Evolutionary conservation across 2,329 filamentous ascomycete species (phyloP).

Genomic region (Lojkania enalia): DNA sequence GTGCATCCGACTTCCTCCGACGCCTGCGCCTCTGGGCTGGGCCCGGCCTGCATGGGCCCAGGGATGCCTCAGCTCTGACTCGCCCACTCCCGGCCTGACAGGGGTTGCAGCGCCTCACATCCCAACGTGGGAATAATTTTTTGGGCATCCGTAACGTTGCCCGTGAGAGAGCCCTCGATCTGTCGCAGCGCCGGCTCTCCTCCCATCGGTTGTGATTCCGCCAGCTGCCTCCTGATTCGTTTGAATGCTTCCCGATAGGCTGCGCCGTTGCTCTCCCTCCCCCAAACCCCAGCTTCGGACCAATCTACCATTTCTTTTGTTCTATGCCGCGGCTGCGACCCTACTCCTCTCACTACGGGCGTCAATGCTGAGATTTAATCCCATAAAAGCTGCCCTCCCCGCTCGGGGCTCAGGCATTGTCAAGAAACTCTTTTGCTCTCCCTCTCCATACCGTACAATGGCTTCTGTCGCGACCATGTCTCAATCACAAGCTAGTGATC

Average conservation of each 20-base stretch:
- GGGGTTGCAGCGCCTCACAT: conserved; percentile 1
- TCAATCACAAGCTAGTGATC: conserved; percentile 40
- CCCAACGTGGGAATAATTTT: conserved; percentile 16
- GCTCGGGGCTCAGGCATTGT: conserved; percentile 17
- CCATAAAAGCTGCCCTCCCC: conserved; percentile 40
- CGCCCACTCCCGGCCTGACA: neutral
- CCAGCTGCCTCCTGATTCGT: conserved; percentile 14
- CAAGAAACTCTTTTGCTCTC: conserved; percentile 20
- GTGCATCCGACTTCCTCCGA: conserved; percentile 21
- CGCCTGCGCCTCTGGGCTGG: conserved; percentile 6
- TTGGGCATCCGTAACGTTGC: conserved; percentile 19
- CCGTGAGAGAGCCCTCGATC: conserved; percentile 6
- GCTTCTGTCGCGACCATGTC: conserved; percentile 41
- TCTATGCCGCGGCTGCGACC: conserved; percentile 33
- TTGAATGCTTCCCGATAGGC: conserved; percentile 34
- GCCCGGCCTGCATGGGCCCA: conserved; percentile 10
- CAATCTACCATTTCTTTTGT: conserved; percentile 33
- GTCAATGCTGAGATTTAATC: conserved; percentile 42
- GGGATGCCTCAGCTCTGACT: conserved; percentile 4
- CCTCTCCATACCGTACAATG: conserved; percentile 30
- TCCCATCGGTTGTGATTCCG: conserved; percentile 10
- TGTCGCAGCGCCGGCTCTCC: conserved; percentile 22
- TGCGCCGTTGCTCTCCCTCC: conserved; percentile 16
- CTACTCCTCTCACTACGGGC: conserved; percentile 26
- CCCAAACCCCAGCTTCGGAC: conserved; percentile 21